phyloP scores from a whole-genome alignment of 805 yeast genomes.

The Starmerella apicola region DNA sequence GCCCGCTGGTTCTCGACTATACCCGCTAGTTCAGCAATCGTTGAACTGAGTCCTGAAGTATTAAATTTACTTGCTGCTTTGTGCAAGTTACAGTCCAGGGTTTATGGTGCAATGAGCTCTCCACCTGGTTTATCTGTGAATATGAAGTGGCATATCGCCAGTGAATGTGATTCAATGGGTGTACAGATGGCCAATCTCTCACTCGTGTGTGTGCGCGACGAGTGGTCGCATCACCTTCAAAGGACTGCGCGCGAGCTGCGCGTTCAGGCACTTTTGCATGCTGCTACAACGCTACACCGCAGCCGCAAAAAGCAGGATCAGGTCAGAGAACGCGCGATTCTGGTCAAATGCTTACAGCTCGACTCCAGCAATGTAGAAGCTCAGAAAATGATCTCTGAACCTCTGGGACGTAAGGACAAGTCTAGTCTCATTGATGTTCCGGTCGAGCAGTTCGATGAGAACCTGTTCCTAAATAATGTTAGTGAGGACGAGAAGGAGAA shows the following conservation, averaged over 20 bases:
- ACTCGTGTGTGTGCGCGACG: neutral
- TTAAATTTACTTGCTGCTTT: neutral
- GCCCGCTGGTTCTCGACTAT: constrained; percentile 2
- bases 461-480: too few relatives aligned
- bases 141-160: neutral
- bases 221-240: neutral
- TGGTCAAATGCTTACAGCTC: constrained; percentile 4
- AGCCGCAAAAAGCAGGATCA: constrained; percentile 1
- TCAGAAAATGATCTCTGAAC: neutral
- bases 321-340: neutral
- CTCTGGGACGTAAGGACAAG: neutral
- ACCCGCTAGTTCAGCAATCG: neutral
- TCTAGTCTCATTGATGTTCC: neutral
- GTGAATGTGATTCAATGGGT: neutral
- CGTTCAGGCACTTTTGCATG: neutral
- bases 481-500: too few relatives aligned
- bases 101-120: neutral
- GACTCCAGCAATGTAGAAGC: neutral
- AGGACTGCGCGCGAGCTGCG: neutral
- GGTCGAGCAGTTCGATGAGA: too few relatives aligned
- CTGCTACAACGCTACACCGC: neutral
- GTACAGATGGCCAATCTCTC: neutral
- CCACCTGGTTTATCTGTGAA: too few relatives aligned
- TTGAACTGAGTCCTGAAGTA: constrained; percentile 1
- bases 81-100: neutral